These are phyloP conservation scores for Grosmannia serpens DNA, from an alignment of 2,329 filamentous ascomycete species.

Conservation along the genomic window DNA sequence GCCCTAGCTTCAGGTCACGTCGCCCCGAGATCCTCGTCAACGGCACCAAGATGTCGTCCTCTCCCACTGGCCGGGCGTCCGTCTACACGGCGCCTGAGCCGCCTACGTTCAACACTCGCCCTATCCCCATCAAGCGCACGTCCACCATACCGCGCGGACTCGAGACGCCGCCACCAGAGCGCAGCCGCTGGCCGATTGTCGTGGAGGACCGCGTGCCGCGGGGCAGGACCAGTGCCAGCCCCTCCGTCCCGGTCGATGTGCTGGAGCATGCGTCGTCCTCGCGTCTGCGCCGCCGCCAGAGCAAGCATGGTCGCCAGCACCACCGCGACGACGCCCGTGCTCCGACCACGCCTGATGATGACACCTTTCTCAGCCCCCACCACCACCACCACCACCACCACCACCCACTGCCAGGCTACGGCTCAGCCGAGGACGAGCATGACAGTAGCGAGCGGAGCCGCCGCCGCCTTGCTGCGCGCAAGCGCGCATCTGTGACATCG, in stretches of 20 bases:
- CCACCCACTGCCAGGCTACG: constrained; percentile 11
- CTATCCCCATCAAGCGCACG: constrained; percentile 16
- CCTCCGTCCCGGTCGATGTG: constrained; percentile 8
- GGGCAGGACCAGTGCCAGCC: neutral
- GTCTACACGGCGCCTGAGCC: constrained; percentile 7
- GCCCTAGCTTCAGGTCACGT: neutral
- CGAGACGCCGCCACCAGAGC: constrained; percentile 8
- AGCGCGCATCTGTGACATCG: constrained; percentile 9
- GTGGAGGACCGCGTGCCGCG: constrained; percentile 12
- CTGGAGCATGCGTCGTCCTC: constrained; percentile 8
- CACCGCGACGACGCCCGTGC: neutral
- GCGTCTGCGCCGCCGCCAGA: constrained; percentile 2
- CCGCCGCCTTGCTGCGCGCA: constrained; percentile 7
- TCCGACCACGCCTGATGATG: neutral
- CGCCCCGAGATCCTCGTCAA: constrained; percentile 16
- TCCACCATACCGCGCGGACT: constrained; percentile 14
- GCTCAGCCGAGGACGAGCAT: constrained; percentile 12
- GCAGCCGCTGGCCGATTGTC: constrained; percentile 14
- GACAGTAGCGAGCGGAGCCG: constrained; percentile 11
- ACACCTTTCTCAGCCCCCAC: constrained; percentile 3
- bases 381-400: neutral
- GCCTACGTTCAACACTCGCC: constrained; percentile 1
- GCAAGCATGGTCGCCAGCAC: neutral
- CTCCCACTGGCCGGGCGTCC: neutral
- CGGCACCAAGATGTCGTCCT: constrained; percentile 10